Percentiles rank a stretch among this genome's conserved stretches.
Evolutionary conservation across 805 yeast species (phyloP).

Genomic region (Cephaloascus fragrans): DNA sequence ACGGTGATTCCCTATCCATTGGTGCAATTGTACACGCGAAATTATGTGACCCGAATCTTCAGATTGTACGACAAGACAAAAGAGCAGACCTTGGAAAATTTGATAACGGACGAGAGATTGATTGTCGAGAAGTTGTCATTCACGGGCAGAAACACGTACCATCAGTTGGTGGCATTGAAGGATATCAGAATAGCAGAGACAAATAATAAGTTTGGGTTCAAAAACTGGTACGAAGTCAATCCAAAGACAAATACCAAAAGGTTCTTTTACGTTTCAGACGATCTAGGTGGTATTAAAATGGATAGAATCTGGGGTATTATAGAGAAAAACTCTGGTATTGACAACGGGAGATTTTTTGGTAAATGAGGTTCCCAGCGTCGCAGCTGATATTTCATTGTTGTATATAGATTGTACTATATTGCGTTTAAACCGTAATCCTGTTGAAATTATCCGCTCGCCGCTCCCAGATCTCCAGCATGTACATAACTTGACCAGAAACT

Average conservation of each 20-base stretch:
- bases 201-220: constrained; percentile 31
- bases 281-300: constrained; percentile 75
- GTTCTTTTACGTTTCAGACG: constrained; percentile 53
- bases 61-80: constrained; percentile 54
- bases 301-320: constrained; percentile 80
- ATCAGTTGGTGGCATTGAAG: constrained; percentile 45
- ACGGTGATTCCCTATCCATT: constrained; percentile 46
- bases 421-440: too few species aligned
- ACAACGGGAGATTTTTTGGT: constrained; percentile 50
- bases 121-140: constrained; percentile 58
- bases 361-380: too few species aligned
- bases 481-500: too few species aligned
- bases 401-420: too few species aligned
- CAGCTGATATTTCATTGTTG: too few species aligned
- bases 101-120: constrained; percentile 52
- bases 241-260: constrained; percentile 22
- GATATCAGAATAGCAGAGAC: constrained; percentile 30
- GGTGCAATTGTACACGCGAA: constrained; percentile 42
- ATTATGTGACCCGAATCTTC: constrained; percentile 65
- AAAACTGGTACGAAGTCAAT: constrained; percentile 34
- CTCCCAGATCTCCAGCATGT: too few species aligned
- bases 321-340: constrained; percentile 54
- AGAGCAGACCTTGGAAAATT: constrained; percentile 56
- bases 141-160: constrained; percentile 58
- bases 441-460: too few species aligned